A percentile compares a stretch with the other conserved stretches of the same genome.
phyloP scores from a whole-genome alignment of 140 eudicot genomes.

The Bidens hawaiensis region DNA sequence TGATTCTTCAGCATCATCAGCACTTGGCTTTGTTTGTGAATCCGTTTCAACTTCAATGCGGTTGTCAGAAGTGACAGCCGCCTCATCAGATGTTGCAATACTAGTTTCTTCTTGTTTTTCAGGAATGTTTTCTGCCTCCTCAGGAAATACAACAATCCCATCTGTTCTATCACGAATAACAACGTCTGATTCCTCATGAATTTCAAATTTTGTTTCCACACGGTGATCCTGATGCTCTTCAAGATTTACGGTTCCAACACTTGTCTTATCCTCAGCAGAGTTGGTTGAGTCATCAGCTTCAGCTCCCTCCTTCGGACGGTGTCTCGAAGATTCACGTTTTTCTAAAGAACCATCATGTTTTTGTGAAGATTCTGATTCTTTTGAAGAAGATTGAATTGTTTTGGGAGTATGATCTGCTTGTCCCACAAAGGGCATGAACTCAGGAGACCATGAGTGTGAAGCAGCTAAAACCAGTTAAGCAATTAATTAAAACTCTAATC shows the following conservation, averaged over 20 bases:
- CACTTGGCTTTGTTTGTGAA: conserved; percentile 31
- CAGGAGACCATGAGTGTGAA: conserved; percentile 52
- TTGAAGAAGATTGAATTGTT: conserved; percentile 16
- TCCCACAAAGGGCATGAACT: conserved; percentile 50
- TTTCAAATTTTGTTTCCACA: conserved; percentile 8
- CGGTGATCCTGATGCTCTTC: conserved; percentile 12
- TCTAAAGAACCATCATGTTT: conserved; percentile 23
- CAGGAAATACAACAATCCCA: conserved; percentile 4
- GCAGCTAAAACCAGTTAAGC: too few relatives aligned
- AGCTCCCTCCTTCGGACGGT: conserved; percentile 29
- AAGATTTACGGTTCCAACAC: conserved; percentile 24
- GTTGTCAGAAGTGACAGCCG: conserved; percentile 18
- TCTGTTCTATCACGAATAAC: conserved; percentile 4
- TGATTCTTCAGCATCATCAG: conserved; percentile 26
- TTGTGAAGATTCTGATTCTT: conserved; percentile 23
- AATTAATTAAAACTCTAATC: conserved; percentile 3
- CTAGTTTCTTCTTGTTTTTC: conserved; percentile 29
- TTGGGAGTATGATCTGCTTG: conserved; percentile 36
- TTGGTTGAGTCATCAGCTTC: conserved; percentile 24
- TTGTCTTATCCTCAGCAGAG: conserved; percentile 27
- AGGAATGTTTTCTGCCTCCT: conserved; percentile 17
- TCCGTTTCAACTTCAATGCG: conserved; percentile 31
- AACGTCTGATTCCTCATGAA: background rate
- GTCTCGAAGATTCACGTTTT: conserved; percentile 29
- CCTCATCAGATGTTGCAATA: conserved; percentile 21